phyloP scores from a whole-genome alignment of 306 rosid species.

The Morella rubra region DNA sequence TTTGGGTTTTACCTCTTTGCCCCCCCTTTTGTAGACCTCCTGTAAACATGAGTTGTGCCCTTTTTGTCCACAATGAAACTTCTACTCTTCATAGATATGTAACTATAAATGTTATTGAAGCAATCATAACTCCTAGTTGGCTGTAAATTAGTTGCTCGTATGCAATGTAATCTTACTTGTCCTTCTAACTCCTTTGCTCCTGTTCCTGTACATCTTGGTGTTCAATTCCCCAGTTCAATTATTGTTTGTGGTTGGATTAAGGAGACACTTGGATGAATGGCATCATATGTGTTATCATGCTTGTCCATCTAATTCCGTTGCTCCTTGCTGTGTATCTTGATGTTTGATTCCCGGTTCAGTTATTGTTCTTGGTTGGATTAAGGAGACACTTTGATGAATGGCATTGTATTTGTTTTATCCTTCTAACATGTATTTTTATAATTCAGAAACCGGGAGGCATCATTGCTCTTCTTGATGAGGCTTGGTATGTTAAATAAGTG shows the following conservation, averaged over 20 bases:
- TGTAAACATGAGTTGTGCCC: background rate
- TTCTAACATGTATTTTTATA: slow-evolving; percentile 42
- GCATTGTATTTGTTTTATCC: background rate
- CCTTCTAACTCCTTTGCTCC: background rate
- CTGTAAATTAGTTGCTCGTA: background rate
- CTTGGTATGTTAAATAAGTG: slow-evolving; percentile 65
- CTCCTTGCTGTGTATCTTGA: background rate
- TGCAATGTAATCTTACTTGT: background rate
- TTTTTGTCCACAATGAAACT: background rate
- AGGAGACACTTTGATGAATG: background rate
- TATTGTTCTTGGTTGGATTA: slow-evolving; percentile 1
- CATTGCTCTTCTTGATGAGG: slow-evolving; percentile 96
- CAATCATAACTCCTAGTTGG: background rate
- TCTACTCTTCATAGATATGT: background rate
- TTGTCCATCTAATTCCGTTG: slow-evolving; percentile 32
- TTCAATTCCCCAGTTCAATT: background rate
- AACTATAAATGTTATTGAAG: background rate
- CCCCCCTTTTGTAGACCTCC: background rate
- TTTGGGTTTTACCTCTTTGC: background rate
- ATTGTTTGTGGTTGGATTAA: slow-evolving; percentile 1
- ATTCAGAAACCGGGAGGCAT: slow-evolving; percentile 97
- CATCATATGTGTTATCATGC: background rate
- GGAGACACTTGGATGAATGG: background rate
- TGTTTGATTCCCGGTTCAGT: background rate
- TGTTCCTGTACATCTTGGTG: background rate